Base-by-base conservation (phyloP, 371 early-diverging fungal genomes). In the Conidiobolus incongruus region DNA sequence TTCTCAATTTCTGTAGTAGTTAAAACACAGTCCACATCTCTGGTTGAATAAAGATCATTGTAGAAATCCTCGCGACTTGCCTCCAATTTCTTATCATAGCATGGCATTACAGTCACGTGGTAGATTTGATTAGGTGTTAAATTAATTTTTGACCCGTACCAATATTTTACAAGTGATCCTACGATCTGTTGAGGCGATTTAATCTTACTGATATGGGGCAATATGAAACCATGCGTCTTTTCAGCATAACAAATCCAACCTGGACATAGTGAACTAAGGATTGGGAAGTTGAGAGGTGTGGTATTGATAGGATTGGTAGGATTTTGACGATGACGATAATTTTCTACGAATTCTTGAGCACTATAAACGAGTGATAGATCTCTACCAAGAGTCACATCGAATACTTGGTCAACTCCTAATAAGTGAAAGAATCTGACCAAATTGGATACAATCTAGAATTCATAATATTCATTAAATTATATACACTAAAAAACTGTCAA, bases 221-320 rank as follows among this genome's bases (percentile, higher is more conserved):
- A 53, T 2, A 89, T 64, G 47, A 72, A 67, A 2, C 72, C 75
- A 47, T 94, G 94, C 0, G 89, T 93, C 61, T 94, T 96, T 63
- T 96, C 97, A n/a, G 91, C 91, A 52, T 93, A 94, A 60, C 94
- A 96, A 10, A 96, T 84, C 90, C 90, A 92, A 2, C 90, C 63
- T 43, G 63, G 63, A 52, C 63, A 62, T 16, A 60, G 52, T 3
- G 63, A 62, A 16, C 60, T 58, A n/a, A 62, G 47, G 56, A 62
- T 58, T 17, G 63, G 58, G 34, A 55, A 52, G 40, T 46, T 39
- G 48, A 42, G 13, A 47, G 49, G 23, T 53, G 51, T 31, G 49
- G 38, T 30, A 48, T 47, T 29, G 37, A 44, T 1, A 49, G 50
- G 22, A 42, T 45, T 22, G 38, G 48, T 22, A 44, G 17, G 16